phyloP scores from a whole-genome alignment of 768 basidiomycete species.

The Xerocomellus dryophilus region DNA sequence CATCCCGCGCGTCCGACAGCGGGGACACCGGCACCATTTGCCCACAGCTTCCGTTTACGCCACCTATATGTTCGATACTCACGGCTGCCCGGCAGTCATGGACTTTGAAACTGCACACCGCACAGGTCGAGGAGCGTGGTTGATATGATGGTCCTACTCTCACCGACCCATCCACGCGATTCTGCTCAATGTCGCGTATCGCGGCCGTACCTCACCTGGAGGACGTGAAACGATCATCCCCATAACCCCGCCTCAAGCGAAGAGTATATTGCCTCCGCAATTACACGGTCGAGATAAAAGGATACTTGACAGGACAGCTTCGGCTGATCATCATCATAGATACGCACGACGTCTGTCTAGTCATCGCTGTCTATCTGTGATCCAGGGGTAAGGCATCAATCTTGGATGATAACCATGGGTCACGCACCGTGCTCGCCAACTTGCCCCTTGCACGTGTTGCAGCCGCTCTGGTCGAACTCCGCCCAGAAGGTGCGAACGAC shows the following conservation, averaged over 20 bases:
- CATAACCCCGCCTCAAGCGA: neutral
- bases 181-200: neutral
- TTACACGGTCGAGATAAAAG: neutral
- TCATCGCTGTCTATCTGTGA: constrained; percentile 31
- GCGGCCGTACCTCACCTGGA: neutral
- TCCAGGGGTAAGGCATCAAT: neutral
- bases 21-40: neutral
- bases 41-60: neutral
- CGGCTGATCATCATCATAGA: neutral
- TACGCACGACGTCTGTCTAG: constrained; percentile 4
- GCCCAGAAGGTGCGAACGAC: constrained; percentile 59
- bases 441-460: constrained; percentile 65
- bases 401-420: neutral
- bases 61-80: neutral
- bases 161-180: neutral
- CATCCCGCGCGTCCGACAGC: neutral
- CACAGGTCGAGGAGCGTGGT: neutral
- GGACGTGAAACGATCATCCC: neutral
- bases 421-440: constrained; percentile 47
- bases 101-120: neutral
- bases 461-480: constrained; percentile 59
- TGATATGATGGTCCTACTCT: neutral
- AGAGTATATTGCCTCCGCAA: neutral
- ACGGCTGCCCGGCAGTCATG: neutral
- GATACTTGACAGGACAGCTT: neutral